These are phyloP conservation scores for Chlorencoelia australis DNA, from an alignment of 2,329 filamentous ascomycete species.

Conservation along the genomic window DNA sequence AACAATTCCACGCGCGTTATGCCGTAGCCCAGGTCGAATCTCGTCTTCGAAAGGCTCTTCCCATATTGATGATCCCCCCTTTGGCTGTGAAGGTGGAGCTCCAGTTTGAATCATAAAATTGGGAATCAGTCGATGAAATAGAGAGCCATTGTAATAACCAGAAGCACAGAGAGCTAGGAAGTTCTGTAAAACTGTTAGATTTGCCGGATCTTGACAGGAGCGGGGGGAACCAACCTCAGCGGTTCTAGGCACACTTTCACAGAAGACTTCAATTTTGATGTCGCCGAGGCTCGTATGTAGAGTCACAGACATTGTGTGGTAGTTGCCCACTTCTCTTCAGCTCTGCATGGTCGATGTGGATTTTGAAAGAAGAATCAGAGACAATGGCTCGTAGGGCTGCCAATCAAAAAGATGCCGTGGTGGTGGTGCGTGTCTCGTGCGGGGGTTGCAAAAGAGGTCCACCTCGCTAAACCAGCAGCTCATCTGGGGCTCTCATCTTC, in stretches of 20 bases:
- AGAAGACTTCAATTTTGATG: slow-evolving; percentile 93
- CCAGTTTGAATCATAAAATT: slow-evolving; percentile 75
- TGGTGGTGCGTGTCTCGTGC: too few species aligned
- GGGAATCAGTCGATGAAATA: slow-evolving; percentile 72
- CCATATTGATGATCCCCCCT: slow-evolving; percentile 65
- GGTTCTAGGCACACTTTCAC: slow-evolving; percentile 86
- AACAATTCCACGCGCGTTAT: slow-evolving; percentile 58
- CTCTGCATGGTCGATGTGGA: too few species aligned
- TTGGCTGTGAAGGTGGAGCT: slow-evolving; percentile 51
- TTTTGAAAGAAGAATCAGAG: too few species aligned
- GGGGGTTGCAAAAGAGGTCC: too few species aligned
- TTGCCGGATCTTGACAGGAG: slow-evolving; percentile 3
- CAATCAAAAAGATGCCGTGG: too few species aligned
- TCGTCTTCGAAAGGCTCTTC: slow-evolving; percentile 69
- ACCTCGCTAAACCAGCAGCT: too few species aligned
- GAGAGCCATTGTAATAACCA: slow-evolving; percentile 62
- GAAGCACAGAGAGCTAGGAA: slow-evolving; percentile 81
- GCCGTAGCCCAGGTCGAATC: slow-evolving; percentile 59
- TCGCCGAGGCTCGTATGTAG: slow-evolving; percentile 84
- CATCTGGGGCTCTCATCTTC: too few species aligned
- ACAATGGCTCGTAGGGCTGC: too few species aligned
- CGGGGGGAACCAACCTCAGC: slow-evolving; percentile 52
- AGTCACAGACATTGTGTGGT: slow-evolving; percentile 48
- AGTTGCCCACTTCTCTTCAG: too few species aligned
- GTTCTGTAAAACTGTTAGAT: slow-evolving; percentile 45